These are phyloP conservation scores for Pseudocercospora crystallina DNA, from an alignment of 2,329 filamentous ascomycete genomes.

Conservation along the genomic window DNA sequence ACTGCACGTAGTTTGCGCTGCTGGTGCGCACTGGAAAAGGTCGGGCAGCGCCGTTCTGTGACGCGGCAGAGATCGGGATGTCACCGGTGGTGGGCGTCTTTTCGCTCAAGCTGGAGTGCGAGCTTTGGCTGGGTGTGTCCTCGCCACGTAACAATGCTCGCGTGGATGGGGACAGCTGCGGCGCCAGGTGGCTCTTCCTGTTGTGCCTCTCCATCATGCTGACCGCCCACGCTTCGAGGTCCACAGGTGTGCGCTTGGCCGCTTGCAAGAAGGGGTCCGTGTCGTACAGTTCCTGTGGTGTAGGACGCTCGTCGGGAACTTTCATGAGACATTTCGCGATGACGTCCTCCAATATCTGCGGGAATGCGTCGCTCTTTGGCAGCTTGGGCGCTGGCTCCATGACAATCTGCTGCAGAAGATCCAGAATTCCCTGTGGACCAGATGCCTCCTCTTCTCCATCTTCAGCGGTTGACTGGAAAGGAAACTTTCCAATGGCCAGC, in stretches of 20 bases:
- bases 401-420: slow-evolving; percentile 95
- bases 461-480: slow-evolving; percentile 84
- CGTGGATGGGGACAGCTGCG: slow-evolving; percentile 74
- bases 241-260: slow-evolving; percentile 92
- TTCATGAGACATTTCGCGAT: slow-evolving; percentile 95
- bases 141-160: slow-evolving; percentile 67
- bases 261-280: slow-evolving; percentile 93
- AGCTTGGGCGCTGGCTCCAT: slow-evolving; percentile 91
- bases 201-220: slow-evolving; percentile 93
- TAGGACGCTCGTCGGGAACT: slow-evolving; percentile 82
- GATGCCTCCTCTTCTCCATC: slow-evolving; percentile 67
- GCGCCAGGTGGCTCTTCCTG: slow-evolving; percentile 87
- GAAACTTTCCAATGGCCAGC: slow-evolving; percentile 94
- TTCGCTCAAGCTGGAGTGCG: slow-evolving; percentile 19
- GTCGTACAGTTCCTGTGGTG: slow-evolving; percentile 89
- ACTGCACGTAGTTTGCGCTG: slow-evolving; percentile 36
- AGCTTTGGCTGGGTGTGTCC: slow-evolving; percentile 27
- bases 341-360: slow-evolving; percentile 91
- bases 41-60: slow-evolving; percentile 32
- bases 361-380: slow-evolving; percentile 97
- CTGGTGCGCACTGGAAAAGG: slow-evolving; percentile 45
- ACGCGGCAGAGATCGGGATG: slow-evolving; percentile 30
- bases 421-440: slow-evolving; percentile 87
- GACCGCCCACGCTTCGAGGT: slow-evolving; percentile 89
- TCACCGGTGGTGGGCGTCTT: slow-evolving; percentile 33